A percentile compares a stretch with the other conserved stretches of the same genome.
Conservation (phyloP, 1,284 basidiomycete genomes). For the Fomitopsis schrenkii region DNA sequence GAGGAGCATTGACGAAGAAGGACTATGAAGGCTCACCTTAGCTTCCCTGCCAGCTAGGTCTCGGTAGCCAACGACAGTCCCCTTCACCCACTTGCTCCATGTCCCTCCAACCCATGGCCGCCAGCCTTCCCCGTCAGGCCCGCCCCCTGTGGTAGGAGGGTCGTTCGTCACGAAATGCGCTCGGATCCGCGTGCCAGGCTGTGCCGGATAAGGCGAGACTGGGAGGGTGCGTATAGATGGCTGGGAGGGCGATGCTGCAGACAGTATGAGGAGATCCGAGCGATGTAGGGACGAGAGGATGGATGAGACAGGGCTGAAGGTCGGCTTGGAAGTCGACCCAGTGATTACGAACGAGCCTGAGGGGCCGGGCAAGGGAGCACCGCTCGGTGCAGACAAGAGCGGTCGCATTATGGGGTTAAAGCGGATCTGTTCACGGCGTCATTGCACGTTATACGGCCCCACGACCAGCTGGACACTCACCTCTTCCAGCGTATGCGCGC, state of each 20-base stretch:
- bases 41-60: slow-evolving; percentile 57
- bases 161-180: slow-evolving; percentile 53
- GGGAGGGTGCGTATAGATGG: slow-evolving; percentile 47
- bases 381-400: slow-evolving; percentile 11
- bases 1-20: not conserved
- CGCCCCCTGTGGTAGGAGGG: slow-evolving; percentile 22
- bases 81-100: slow-evolving; percentile 52
- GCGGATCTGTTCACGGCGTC: slow-evolving; percentile 35
- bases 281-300: slow-evolving; percentile 56
- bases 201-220: slow-evolving; percentile 65
- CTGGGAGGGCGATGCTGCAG: slow-evolving; percentile 14
- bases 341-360: slow-evolving; percentile 45
- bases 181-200: slow-evolving; percentile 42
- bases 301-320: slow-evolving; percentile 41
- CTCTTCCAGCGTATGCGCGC: slow-evolving; percentile 68
- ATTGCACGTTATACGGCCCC: not conserved
- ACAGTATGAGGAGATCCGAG: slow-evolving; percentile 55
- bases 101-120: slow-evolving; percentile 47
- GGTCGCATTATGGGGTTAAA: slow-evolving; percentile 22
- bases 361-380: slow-evolving; percentile 14
- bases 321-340: slow-evolving; percentile 18
- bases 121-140: slow-evolving; percentile 39
- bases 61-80: slow-evolving; percentile 52
- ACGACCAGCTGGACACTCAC: slow-evolving; percentile 27
- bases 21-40: slow-evolving; percentile 35